Base-by-base conservation (phyloP, 257 asterid species). In the Przewalskia tangutica region DNA sequence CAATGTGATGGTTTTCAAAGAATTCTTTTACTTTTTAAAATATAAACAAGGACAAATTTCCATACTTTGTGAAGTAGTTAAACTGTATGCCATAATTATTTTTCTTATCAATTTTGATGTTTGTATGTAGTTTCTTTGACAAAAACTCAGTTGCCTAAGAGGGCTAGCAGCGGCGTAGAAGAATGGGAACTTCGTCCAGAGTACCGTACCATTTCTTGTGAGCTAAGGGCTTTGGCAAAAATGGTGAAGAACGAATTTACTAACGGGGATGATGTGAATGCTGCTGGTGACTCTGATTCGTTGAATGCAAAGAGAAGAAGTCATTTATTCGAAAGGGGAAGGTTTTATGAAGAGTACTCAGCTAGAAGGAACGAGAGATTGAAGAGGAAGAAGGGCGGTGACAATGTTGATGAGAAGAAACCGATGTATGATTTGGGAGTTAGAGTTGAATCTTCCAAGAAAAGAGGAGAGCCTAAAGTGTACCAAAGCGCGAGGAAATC, bases 361-460 rank as follows among this genome's bases (percentile, higher is more conserved):
- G 96, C 97, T 3, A 86, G 96, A 80, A 89, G 99, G 84, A 95
- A 94, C 64, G 99, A 95, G 89, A 89, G 97, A 92, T 92, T 95
- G 71, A 91, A 79, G 94, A 88, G 95, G 66, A 95, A 90, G 92
- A 95, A 92, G 81, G 91, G 90, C 2, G 91, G 89, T 6, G 97
- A 92, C 84, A 82, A 36, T 16, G 90, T 64, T 77, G 91, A 84
- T 14, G 93, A 76, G 79, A 89, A 89, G 91, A 90, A 86, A 86
- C 84, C 91, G 10, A 86, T 59, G 4, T 89, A 89, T 82, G 94
- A 85, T 84, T 95, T 94, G 27, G 97, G 99, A 80, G 98, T 94
- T 12, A 86, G 97, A 75, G 91, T 88, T 32, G 98, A 92, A 77
- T 88, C 97, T 13, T 88, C 90, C 8, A 95, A 91, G 90, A 93